phyloP scores from a whole-genome alignment of 805 yeast genomes.

The Candida alai region DNA sequence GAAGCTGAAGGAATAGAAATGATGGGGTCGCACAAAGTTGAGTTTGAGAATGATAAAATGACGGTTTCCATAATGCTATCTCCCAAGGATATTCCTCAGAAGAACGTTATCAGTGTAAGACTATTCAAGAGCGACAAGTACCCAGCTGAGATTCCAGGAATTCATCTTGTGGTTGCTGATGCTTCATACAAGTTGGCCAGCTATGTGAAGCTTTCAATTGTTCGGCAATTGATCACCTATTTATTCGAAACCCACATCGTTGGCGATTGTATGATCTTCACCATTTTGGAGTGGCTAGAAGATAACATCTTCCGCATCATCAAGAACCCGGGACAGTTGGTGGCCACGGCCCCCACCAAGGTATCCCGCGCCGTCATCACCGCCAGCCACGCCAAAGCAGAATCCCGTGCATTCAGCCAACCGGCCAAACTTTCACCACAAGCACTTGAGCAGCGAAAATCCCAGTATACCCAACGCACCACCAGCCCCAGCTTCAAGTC shows the following conservation, averaged over 20 bases:
- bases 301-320: slow-evolving; percentile 55
- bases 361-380: too few species aligned
- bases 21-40: slow-evolving; percentile 37
- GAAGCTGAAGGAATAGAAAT: slow-evolving; percentile 67
- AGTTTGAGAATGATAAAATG: slow-evolving; percentile 32
- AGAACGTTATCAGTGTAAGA: slow-evolving; percentile 19
- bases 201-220: slow-evolving; percentile 60
- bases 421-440: slow-evolving; percentile 1
- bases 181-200: slow-evolving; percentile 55
- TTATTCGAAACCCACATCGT: slow-evolving; percentile 41
- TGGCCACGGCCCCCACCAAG: slow-evolving; percentile 8
- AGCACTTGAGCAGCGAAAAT: neutral
- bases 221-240: slow-evolving; percentile 44
- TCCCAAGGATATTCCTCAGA: slow-evolving; percentile 14
- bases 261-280: slow-evolving; percentile 69
- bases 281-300: slow-evolving; percentile 76
- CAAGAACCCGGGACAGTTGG: slow-evolving; percentile 71
- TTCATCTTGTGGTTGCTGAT: slow-evolving; percentile 44
- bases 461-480: neutral
- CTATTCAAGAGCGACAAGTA: slow-evolving; percentile 39
- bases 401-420: too few species aligned
- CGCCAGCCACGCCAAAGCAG: neutral
- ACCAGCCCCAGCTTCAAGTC: slow-evolving; percentile 24
- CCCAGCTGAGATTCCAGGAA: slow-evolving; percentile 69
- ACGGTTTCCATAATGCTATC: slow-evolving; percentile 15